Evolutionary conservation across 805 yeast species (phyloP).

Genomic region (Lipomyces mesembrius): DNA sequence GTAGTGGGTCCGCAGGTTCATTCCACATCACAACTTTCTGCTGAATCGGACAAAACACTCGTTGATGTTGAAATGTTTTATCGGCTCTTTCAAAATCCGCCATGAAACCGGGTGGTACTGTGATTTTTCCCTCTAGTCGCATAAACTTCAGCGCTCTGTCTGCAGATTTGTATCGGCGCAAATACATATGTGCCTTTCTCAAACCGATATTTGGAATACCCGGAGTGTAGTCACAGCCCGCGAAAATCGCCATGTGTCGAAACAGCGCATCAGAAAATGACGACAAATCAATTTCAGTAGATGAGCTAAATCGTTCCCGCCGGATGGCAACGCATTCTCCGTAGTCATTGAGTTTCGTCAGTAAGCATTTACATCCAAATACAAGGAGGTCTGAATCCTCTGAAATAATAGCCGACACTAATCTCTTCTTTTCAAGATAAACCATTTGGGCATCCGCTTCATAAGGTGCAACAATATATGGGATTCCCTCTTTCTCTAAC

Average conservation of each 20-base stretch:
- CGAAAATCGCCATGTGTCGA: slow-evolving; percentile 76
- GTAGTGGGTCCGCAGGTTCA: slow-evolving; percentile 50
- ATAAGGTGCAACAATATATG: slow-evolving; percentile 91
- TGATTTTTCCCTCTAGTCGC: slow-evolving; percentile 61
- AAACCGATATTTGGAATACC: slow-evolving; percentile 85
- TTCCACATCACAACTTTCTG: slow-evolving; percentile 61
- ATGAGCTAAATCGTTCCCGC: slow-evolving; percentile 56
- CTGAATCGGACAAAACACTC: slow-evolving; percentile 75
- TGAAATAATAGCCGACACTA: slow-evolving; percentile 83
- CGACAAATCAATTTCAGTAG: slow-evolving; percentile 56
- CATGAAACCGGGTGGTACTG: slow-evolving; percentile 61
- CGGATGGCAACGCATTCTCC: slow-evolving; percentile 73
- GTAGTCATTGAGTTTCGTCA: slow-evolving; percentile 77
- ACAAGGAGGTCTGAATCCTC: slow-evolving; percentile 93
- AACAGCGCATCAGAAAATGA: slow-evolving; percentile 61
- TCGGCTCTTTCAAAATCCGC: slow-evolving; percentile 69
- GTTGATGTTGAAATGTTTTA: slow-evolving; percentile 79
- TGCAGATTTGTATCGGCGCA: slow-evolving; percentile 56
- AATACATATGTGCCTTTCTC: slow-evolving; percentile 68
- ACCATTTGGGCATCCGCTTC: slow-evolving; percentile 99
- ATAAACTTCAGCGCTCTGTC: slow-evolving; percentile 63
- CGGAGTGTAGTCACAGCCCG: slow-evolving; percentile 96
- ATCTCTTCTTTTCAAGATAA: slow-evolving; percentile 71
- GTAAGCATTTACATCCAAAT: slow-evolving; percentile 77
- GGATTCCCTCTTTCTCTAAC: slow-evolving; percentile 60